phyloP scores from a whole-genome alignment of 164 flowering plant species.

The Sextonia rubra region DNA sequence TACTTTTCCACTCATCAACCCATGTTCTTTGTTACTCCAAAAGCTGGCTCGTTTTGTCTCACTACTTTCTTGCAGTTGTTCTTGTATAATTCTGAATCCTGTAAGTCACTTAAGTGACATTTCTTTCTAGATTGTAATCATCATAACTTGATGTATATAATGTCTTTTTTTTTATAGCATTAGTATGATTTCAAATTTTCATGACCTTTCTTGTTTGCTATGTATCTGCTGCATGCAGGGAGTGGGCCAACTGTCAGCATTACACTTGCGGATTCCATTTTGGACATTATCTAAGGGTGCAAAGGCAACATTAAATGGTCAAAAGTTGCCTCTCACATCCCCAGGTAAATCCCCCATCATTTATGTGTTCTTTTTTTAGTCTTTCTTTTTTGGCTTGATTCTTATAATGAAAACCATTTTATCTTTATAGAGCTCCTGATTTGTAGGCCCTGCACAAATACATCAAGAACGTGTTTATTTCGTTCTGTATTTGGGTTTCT shows the following conservation, averaged over 20 bases:
- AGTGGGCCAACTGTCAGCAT: slow-evolving; percentile 31
- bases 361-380: not conserved
- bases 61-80: not conserved
- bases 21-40: not conserved
- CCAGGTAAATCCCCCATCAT: slow-evolving; percentile 40
- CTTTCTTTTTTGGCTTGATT: not conserved
- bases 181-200: too few relatives aligned
- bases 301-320: slow-evolving; percentile 45
- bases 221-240: slow-evolving; percentile 22
- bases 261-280: slow-evolving; percentile 68
- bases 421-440: not conserved
- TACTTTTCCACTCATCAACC: not conserved
- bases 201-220: too few relatives aligned
- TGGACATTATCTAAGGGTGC: slow-evolving; percentile 61
- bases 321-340: slow-evolving; percentile 36
- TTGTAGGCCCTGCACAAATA: not conserved
- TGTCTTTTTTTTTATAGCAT: not conserved
- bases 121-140: not conserved
- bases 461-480: not conserved
- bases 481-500: not conserved
- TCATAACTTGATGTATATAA: not conserved
- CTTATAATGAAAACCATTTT: not conserved
- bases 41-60: not conserved
- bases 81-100: not conserved
- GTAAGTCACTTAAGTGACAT: not conserved